Evolutionary conservation across 495 filamentous ascomycete species (phyloP).

Genomic region (Oidiodendron maius): DNA sequence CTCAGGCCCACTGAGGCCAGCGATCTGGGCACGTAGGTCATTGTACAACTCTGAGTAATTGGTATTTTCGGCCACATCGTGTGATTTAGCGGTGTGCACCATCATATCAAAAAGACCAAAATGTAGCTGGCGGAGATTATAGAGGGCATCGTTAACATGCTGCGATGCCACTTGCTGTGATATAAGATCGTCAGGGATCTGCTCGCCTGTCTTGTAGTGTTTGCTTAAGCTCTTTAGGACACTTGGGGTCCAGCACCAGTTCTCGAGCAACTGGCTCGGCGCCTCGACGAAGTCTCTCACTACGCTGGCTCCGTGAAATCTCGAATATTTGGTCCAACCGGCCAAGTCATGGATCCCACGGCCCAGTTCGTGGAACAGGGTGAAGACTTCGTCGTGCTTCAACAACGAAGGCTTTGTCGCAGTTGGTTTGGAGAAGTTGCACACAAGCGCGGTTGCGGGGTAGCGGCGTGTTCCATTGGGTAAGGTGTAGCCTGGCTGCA

Average conservation of each 20-base stretch:
- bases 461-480: slow-evolving; percentile 50
- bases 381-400: slow-evolving; percentile 59
- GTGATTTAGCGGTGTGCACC: slow-evolving; percentile 64
- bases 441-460: slow-evolving; percentile 56
- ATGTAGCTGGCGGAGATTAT: slow-evolving; percentile 53
- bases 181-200: slow-evolving; percentile 54
- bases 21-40: slow-evolving; percentile 55
- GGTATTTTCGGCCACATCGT: slow-evolving; percentile 57
- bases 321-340: slow-evolving; percentile 45
- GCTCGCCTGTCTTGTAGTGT: slow-evolving; percentile 48
- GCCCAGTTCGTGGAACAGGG: slow-evolving; percentile 61
- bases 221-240: slow-evolving; percentile 49
- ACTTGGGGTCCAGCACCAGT: slow-evolving; percentile 60
- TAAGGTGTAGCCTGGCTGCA: slow-evolving; percentile 57
- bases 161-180: slow-evolving; percentile 53
- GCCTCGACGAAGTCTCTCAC: slow-evolving; percentile 62
- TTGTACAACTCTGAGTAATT: slow-evolving; percentile 67
- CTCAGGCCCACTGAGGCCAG: slow-evolving; percentile 47
- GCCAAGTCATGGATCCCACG: slow-evolving; percentile 60
- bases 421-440: slow-evolving; percentile 62
- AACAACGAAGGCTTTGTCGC: slow-evolving; percentile 53
- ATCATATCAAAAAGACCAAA: slow-evolving; percentile 69
- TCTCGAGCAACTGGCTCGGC: slow-evolving; percentile 62
- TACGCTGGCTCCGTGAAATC: slow-evolving; percentile 56
- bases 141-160: slow-evolving; percentile 53